phyloP scores from a whole-genome alignment of 371 early-diverging fungal genomes.

The Syncephalastrum contaminatum region DNA sequence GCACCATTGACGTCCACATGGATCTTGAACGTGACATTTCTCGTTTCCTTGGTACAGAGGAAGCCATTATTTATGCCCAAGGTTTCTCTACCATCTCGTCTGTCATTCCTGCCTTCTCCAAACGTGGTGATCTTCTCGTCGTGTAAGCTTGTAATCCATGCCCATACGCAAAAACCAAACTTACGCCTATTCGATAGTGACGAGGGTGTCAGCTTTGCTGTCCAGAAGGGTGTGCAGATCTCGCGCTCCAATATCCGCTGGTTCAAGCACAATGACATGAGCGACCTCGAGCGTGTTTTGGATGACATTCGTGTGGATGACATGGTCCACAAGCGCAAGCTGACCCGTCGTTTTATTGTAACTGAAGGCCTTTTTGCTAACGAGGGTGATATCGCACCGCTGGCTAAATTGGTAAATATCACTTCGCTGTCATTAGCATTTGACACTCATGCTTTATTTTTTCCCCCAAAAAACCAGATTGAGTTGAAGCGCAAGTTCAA shows the following conservation, averaged over 20 bases:
- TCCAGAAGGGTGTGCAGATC: slow-evolving; percentile 91
- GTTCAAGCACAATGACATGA: slow-evolving; percentile 95
- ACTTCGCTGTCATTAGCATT: background rate
- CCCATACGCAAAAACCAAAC: background rate
- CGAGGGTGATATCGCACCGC: slow-evolving; percentile 89
- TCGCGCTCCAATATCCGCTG: slow-evolving; percentile 86
- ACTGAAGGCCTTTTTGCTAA: slow-evolving; percentile 97
- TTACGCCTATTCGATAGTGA: slow-evolving; percentile 53
- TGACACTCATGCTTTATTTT: background rate
- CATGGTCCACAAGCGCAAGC: slow-evolving; percentile 64
- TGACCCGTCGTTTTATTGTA: slow-evolving; percentile 93
- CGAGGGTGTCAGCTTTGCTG: slow-evolving; percentile 84
- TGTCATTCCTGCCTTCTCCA: slow-evolving; percentile 98
- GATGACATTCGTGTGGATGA: slow-evolving; percentile 69
- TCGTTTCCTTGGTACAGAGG: slow-evolving; percentile 84
- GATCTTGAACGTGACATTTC: slow-evolving; percentile 93
- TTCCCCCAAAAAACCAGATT: slow-evolving; percentile 32
- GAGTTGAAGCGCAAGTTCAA: slow-evolving; percentile 95
- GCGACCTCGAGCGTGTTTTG: slow-evolving; percentile 89
- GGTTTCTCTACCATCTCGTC: slow-evolving; percentile 93
- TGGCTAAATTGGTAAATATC: slow-evolving; percentile 70
- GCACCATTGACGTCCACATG: slow-evolving; percentile 98
- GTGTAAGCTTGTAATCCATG: slow-evolving; percentile 42
- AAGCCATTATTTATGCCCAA: slow-evolving; percentile 98
- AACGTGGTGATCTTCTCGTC: slow-evolving; percentile 96